phyloP scores from a whole-genome alignment of 306 rosid genomes.

The Acmispon strigosus region DNA sequence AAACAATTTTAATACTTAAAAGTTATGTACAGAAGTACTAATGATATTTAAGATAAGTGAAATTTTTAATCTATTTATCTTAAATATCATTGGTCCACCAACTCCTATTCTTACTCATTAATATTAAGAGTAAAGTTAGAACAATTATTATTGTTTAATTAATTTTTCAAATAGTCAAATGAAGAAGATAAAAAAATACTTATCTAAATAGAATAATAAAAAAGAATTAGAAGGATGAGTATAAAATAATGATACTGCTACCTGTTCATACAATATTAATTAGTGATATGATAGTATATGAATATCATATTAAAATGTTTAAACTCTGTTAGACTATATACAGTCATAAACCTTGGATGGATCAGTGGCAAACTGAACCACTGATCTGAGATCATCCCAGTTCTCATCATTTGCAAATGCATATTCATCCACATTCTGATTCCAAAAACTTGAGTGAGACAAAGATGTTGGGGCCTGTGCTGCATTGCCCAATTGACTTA shows the following conservation, averaged over 20 bases:
- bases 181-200: background rate
- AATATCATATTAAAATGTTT: background rate
- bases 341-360: constrained; percentile 40
- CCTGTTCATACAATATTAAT: no score
- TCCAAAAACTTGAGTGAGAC: constrained; percentile 37
- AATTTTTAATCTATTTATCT: no score
- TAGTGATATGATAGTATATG: background rate
- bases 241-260: no score
- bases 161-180: background rate
- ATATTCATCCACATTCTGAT: constrained; percentile 29
- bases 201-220: no score
- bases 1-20: no score
- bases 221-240: no score
- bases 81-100: no score
- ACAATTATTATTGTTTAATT: no score
- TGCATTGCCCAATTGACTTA: constrained; percentile 9
- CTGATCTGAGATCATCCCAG: constrained; percentile 68
- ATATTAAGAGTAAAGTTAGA: no score
- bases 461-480: constrained; percentile 25
- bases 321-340: background rate
- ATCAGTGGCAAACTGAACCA: constrained; percentile 56
- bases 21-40: no score
- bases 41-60: no score
- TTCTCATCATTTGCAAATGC: constrained; percentile 38
- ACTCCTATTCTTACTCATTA: no score